A percentile compares a stretch with the other conserved stretches of the same genome.
phyloP scores from a whole-genome alignment of 2,329 filamentous ascomycete genomes.

The Monilinia fructicola region DNA sequence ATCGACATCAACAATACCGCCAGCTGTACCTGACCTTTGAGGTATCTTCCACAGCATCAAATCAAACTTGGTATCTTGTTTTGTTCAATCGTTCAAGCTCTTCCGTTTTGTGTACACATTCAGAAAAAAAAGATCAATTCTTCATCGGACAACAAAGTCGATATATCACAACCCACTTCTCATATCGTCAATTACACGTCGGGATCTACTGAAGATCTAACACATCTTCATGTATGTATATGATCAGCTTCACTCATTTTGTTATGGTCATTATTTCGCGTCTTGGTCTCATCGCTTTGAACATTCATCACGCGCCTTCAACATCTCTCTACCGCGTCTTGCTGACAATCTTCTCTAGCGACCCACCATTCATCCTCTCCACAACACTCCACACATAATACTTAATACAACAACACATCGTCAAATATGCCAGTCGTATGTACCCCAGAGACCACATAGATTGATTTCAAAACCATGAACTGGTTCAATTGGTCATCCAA shows the following conservation, averaged over 20 bases:
- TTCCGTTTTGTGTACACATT: constrained; percentile 6
- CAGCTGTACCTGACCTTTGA: constrained; percentile 2
- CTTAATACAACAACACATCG: constrained; percentile 38
- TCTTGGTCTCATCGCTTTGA: constrained; percentile 24
- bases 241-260: background rate
- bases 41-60: constrained; percentile 12
- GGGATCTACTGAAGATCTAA: constrained; percentile 14
- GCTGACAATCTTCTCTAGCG: constrained; percentile 33
- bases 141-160: constrained; percentile 28
- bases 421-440: constrained; percentile 57
- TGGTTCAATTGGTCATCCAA: constrained; percentile 11
- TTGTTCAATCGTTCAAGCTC: constrained; percentile 20
- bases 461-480: background rate
- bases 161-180: constrained; percentile 29
- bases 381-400: constrained; percentile 35
- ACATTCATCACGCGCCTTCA: constrained; percentile 32
- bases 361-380: constrained; percentile 23
- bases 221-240: constrained; percentile 33
- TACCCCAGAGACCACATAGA: constrained; percentile 34
- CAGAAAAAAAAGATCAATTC: constrained; percentile 20
- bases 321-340: constrained; percentile 34
- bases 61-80: constrained; percentile 18
- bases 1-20: too few species aligned
- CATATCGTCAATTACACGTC: constrained; percentile 28
- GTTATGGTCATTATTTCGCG: constrained; percentile 29